These are phyloP conservation scores for Gracilaria gracilis DNA, from an alignment of 23 red algal species.

Conservation along the genomic window DNA sequence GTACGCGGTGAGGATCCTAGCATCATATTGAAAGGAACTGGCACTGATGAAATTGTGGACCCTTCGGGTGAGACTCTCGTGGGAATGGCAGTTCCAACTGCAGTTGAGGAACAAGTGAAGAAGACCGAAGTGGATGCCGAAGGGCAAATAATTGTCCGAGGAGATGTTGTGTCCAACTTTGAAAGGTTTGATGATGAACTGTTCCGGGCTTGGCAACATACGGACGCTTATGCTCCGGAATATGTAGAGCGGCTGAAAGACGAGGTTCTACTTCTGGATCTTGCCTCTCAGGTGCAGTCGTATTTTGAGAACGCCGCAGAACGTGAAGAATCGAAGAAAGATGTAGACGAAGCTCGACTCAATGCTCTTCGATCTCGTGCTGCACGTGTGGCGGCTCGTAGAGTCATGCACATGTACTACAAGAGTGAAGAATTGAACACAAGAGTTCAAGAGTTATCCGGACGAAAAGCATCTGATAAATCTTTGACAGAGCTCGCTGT, in stretches of 20 bases:
- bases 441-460: constrained; percentile 50
- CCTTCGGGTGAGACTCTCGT: constrained; percentile 51
- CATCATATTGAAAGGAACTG: constrained; percentile 54
- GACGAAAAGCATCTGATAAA: constrained; percentile 60
- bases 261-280: constrained; percentile 75
- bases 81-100: constrained; percentile 48
- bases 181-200: constrained; percentile 97
- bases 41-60: constrained; percentile 52
- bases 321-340: constrained; percentile 59
- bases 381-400: constrained; percentile 87
- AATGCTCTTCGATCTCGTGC: constrained; percentile 75
- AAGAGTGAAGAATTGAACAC: constrained; percentile 78
- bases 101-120: constrained; percentile 65
- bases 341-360: constrained; percentile 40
- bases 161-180: constrained; percentile 92
- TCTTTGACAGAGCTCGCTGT: constrained; percentile 75
- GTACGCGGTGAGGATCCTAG: constrained; percentile 41
- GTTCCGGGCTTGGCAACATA: constrained; percentile 86
- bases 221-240: constrained; percentile 90
- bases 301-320: constrained; percentile 78
- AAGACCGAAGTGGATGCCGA: constrained; percentile 64
- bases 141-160: constrained; percentile 80
- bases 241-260: constrained; percentile 95
- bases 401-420: constrained; percentile 97
- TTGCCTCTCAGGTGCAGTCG: constrained; percentile 77